Conservation (phyloP, 257 asterid genomes). For the Scutellaria baicalensis region DNA sequence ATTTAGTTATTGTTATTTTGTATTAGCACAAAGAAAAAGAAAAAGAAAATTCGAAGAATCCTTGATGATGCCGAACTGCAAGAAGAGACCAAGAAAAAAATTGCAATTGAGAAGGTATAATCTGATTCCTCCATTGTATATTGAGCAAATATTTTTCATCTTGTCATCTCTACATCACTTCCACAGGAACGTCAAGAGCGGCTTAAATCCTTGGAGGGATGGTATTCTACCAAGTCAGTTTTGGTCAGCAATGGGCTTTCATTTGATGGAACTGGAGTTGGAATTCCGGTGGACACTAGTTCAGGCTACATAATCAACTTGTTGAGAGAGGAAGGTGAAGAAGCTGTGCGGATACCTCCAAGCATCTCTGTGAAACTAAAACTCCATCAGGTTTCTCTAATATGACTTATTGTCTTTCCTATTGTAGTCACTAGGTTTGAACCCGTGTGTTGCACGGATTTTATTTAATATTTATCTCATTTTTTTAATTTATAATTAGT, state of each 20-base stretch:
- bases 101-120: constrained; percentile 80
- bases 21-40: constrained; percentile 45
- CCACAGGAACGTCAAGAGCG: constrained; percentile 92
- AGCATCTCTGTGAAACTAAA: constrained; percentile 72
- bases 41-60: constrained; percentile 79
- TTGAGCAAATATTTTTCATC: background rate
- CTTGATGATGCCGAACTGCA: constrained; percentile 83
- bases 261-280: constrained; percentile 39
- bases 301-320: constrained; percentile 74
- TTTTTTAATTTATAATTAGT: too few species aligned
- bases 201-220: constrained; percentile 71
- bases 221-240: constrained; percentile 42
- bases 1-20: background rate
- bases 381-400: constrained; percentile 62
- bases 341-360: constrained; percentile 77
- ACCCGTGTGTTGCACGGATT: too few species aligned
- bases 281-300: constrained; percentile 47
- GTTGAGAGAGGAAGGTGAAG: constrained; percentile 82
- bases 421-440: too few species aligned
- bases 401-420: background rate
- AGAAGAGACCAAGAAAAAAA: constrained; percentile 80
- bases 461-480: too few species aligned
- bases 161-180: background rate
- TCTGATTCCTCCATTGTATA: background rate
- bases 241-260: constrained; percentile 23